Percentiles rank a stretch among this genome's conserved stretches.
Evolutionary conservation across 768 basidiomycete species (phyloP).

Genomic region (Lentinula boryana): DNA sequence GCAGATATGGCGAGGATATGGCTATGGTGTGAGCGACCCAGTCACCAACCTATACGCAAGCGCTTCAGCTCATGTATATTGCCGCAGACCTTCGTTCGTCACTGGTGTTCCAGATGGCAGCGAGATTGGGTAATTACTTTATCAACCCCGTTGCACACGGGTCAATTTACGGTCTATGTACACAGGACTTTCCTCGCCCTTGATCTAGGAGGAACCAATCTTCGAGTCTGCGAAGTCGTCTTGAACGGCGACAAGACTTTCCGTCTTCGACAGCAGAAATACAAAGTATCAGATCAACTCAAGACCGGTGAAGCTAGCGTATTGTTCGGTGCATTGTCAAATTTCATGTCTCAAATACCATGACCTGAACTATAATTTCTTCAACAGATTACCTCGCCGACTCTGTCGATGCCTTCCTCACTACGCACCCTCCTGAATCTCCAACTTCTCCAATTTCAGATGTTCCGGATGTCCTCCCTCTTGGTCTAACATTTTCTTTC

Average conservation of each 20-base stretch:
- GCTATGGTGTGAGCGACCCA: constrained; percentile 78
- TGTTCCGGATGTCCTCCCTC: constrained; percentile 33
- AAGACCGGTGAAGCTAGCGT: constrained; percentile 88
- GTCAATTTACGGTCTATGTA: background rate
- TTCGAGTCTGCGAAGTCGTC: constrained; percentile 93
- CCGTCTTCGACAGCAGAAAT: constrained; percentile 89
- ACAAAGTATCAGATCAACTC: constrained; percentile 87
- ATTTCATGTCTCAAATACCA: background rate
- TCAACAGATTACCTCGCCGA: constrained; percentile 91
- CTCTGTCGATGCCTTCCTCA: constrained; percentile 93
- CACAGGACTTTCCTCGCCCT: constrained; percentile 84
- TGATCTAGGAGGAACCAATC: constrained; percentile 96
- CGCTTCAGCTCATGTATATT: background rate
- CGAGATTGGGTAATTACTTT: constrained; percentile 73
- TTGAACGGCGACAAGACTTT: constrained; percentile 90
- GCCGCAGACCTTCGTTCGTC: constrained; percentile 83
- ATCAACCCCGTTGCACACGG: background rate
- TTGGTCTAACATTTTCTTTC: constrained; percentile 96
- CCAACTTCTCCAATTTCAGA: constrained; percentile 10
- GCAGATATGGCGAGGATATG: constrained; percentile 71
- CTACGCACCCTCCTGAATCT: constrained; percentile 37
- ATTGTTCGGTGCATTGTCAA: constrained; percentile 64
- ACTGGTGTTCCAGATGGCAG: constrained; percentile 92
- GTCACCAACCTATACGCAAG: constrained; percentile 9
- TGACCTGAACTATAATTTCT: background rate